A percentile compares a stretch with the other conserved stretches of the same genome.
Conservation (phyloP, 106 monocot genomes). For the Cymbidium sinense region DNA sequence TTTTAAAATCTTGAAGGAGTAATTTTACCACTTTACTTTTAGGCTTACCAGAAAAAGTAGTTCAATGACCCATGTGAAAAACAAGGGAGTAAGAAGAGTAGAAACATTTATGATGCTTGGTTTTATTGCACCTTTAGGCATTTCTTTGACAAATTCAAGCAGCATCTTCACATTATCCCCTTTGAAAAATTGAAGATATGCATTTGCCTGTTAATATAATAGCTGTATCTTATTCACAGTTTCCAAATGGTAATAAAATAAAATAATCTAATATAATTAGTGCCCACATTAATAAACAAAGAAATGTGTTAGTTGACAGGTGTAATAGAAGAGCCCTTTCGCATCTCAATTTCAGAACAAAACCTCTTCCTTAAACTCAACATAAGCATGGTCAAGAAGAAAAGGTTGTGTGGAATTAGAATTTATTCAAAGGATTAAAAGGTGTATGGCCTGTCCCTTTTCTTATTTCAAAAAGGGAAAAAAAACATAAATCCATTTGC, state of each 20-base stretch:
- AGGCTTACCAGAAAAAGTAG: conserved; percentile 50
- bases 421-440: too few species aligned
- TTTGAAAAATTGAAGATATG: conserved; percentile 36
- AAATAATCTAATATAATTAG: background rate
- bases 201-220: conserved; percentile 36
- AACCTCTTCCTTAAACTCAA: too few species aligned
- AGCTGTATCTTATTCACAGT: background rate
- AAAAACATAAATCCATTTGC: too few species aligned
- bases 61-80: conserved; percentile 52
- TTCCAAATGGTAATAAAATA: background rate
- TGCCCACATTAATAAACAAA: background rate
- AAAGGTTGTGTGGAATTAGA: too few species aligned
- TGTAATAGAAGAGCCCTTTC: too few species aligned
- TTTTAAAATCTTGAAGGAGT: conserved; percentile 17
- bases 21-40: too few species aligned
- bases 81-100: conserved; percentile 40
- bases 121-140: conserved; percentile 47
- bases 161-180: conserved; percentile 29
- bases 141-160: conserved; percentile 58
- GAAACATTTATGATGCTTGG: conserved; percentile 30
- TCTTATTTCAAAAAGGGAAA: too few species aligned
- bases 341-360: too few species aligned
- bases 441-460: too few species aligned
- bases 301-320: too few species aligned
- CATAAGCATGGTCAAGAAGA: too few species aligned